Conservation (phyloP, 257 asterid genomes). For the Solanum habrochaites region DNA sequence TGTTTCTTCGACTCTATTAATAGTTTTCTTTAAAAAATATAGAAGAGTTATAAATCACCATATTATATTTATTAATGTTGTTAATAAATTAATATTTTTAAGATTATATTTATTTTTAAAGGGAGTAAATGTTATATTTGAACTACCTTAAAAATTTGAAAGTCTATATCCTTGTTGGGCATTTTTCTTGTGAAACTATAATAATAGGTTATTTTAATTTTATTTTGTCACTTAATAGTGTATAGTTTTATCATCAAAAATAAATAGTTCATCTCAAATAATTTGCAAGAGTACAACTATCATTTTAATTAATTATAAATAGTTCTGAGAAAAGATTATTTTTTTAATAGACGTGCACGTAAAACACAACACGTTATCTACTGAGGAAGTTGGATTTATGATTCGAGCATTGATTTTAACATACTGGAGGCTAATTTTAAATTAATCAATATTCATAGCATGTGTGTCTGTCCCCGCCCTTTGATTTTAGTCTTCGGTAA, state of each 20-base stretch:
- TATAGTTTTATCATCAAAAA: background rate
- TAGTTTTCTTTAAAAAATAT: background rate
- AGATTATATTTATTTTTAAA: background rate
- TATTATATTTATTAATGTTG: too few species aligned
- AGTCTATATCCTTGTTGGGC: background rate
- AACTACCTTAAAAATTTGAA: background rate
- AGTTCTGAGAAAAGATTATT: too few species aligned
- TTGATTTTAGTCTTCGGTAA: background rate
- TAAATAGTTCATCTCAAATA: too few species aligned
- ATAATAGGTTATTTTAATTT: too few species aligned
- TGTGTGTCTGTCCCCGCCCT: background rate
- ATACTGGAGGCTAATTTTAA: too few species aligned
- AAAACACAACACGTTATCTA: background rate
- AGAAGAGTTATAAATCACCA: background rate
- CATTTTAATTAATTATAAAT: too few species aligned
- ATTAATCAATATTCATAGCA: background rate
- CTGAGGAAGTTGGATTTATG: background rate
- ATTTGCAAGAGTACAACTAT: too few species aligned
- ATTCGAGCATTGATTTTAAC: background rate
- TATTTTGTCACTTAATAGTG: background rate
- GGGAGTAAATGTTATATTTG: background rate
- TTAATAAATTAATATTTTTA: too few species aligned
- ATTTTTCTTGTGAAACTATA: background rate
- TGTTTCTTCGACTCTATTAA: background rate
- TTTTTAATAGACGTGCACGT: background rate